phyloP scores from a whole-genome alignment of 2,329 filamentous ascomycete species.

The Didymella arachidicola region DNA sequence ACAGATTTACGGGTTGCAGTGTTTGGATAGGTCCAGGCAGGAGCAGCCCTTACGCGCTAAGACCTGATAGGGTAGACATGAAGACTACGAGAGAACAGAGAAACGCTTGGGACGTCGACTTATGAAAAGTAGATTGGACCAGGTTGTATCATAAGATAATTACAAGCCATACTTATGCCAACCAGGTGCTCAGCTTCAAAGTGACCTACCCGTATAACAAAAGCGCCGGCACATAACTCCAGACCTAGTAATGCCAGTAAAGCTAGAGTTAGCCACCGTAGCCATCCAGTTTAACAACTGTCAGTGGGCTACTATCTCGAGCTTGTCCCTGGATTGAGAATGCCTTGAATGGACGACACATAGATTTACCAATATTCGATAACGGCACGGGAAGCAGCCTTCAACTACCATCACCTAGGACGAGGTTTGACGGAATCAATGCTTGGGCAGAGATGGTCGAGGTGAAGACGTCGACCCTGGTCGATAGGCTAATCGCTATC shows the following conservation, averaged over 20 bases:
- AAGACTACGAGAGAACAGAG: not conserved
- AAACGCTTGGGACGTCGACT: no score
- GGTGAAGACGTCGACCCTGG: conserved; percentile 6
- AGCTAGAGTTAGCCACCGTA: not conserved
- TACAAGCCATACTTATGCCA: no score
- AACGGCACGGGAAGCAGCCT: not conserved
- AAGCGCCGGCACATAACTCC: no score
- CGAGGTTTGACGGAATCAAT: not conserved
- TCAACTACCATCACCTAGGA: not conserved
- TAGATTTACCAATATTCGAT: not conserved
- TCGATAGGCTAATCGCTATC: conserved; percentile 9
- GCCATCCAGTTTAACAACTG: not conserved
- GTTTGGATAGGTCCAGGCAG: conserved; percentile 1
- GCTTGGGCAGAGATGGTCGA: not conserved
- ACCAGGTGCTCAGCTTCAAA: not conserved
- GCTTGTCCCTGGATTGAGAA: not conserved
- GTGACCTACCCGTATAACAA: not conserved
- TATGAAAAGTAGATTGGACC: no score
- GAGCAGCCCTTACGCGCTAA: not conserved
- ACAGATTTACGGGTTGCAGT: not conserved
- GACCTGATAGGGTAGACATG: not conserved
- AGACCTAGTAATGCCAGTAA: not conserved
- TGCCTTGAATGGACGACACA: not conserved
- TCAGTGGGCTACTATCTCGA: not conserved
- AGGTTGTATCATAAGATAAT: no score